Conservation (phyloP, 768 basidiomycete species). For the Cystofilobasidium bisporidii region DNA sequence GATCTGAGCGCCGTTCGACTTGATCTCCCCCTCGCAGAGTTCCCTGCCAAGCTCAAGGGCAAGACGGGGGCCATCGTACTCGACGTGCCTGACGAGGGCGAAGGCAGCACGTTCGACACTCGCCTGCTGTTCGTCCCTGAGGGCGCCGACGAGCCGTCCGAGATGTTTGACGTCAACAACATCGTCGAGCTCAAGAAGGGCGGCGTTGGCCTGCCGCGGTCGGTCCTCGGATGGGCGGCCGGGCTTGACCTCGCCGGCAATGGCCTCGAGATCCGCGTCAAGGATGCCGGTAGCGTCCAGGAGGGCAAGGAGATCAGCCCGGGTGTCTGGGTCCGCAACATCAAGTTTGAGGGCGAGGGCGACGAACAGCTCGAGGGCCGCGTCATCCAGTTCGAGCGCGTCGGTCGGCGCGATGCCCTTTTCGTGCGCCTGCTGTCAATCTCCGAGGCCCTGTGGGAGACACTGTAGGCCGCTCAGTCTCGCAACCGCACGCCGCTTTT, state of each 20-base stretch:
- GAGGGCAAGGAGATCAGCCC: conserved; percentile 14
- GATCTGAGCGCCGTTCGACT: not conserved
- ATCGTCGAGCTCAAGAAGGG: conserved; percentile 43
- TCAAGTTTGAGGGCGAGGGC: conserved; percentile 28
- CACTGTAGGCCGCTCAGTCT: conserved; percentile 29
- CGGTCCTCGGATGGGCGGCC: conserved; percentile 41
- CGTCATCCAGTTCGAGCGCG: conserved; percentile 38
- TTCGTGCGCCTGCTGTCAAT: conserved; percentile 41
- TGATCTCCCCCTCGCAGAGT: conserved; percentile 34
- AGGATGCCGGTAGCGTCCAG: conserved; percentile 31
- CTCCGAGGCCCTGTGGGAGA: conserved; percentile 41
- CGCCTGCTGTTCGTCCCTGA: conserved; percentile 33
- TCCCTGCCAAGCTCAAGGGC: conserved; percentile 39
- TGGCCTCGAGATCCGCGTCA: conserved; percentile 41
- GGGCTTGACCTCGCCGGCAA: conserved; percentile 41
- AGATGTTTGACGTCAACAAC: conserved; percentile 38
- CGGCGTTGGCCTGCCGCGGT: conserved; percentile 41
- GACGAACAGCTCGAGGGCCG: conserved; percentile 34
- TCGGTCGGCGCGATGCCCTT: conserved; percentile 41
- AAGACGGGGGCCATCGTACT: conserved; percentile 40
- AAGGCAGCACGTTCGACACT: conserved; percentile 7
- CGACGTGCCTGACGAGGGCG: conserved; percentile 31
- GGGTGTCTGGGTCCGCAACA: conserved; percentile 14
- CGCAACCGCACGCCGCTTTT: no score
- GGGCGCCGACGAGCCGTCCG: conserved; percentile 30